Percentiles rank a stretch among this genome's conserved stretches.
Evolutionary conservation across 768 basidiomycete species (phyloP).

Genomic region (Rhodosporidiobolus sp.): DNA sequence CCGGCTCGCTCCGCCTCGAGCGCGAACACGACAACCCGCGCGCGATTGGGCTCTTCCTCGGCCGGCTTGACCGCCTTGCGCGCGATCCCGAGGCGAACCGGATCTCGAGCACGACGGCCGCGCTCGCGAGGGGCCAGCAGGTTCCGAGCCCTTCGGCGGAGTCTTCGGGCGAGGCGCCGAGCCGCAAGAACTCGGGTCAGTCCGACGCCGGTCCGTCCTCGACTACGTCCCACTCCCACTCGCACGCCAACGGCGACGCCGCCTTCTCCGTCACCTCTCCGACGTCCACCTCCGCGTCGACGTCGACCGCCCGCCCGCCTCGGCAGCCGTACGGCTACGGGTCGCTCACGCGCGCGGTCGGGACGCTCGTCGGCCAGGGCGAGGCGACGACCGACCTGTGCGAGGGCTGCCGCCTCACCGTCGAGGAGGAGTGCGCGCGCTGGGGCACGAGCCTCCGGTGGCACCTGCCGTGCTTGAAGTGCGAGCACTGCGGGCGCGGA

Average conservation of each 20-base stretch:
- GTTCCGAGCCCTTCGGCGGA: no score
- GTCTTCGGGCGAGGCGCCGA: not conserved
- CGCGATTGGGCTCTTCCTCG: slow-evolving; percentile 84
- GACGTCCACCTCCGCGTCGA: not conserved
- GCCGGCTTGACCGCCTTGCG: slow-evolving; percentile 86
- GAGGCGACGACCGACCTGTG: slow-evolving; percentile 77
- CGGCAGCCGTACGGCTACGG: slow-evolving; percentile 45
- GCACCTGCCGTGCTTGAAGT: slow-evolving; percentile 93
- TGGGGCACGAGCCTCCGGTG: slow-evolving; percentile 94
- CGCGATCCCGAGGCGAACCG: slow-evolving; percentile 52
- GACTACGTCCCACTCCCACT: slow-evolving; percentile 23
- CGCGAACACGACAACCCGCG: slow-evolving; percentile 76
- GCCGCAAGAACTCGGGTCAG: slow-evolving; percentile 33
- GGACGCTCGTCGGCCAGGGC: slow-evolving; percentile 47
- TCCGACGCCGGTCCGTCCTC: slow-evolving; percentile 1
- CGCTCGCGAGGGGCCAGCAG: not conserved
- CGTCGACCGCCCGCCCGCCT: not conserved
- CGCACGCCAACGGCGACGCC: slow-evolving; percentile 3
- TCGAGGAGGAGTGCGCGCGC: slow-evolving; percentile 95
- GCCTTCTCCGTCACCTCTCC: not conserved
- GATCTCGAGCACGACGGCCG: slow-evolving; percentile 32
- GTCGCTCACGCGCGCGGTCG: slow-evolving; percentile 40
- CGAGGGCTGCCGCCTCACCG: slow-evolving; percentile 77
- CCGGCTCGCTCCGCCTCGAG: slow-evolving; percentile 74
- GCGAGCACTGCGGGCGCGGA: slow-evolving; percentile 70